Base-by-base conservation (phyloP, 179 eudicot species). In the Silene coronaria region DNA sequence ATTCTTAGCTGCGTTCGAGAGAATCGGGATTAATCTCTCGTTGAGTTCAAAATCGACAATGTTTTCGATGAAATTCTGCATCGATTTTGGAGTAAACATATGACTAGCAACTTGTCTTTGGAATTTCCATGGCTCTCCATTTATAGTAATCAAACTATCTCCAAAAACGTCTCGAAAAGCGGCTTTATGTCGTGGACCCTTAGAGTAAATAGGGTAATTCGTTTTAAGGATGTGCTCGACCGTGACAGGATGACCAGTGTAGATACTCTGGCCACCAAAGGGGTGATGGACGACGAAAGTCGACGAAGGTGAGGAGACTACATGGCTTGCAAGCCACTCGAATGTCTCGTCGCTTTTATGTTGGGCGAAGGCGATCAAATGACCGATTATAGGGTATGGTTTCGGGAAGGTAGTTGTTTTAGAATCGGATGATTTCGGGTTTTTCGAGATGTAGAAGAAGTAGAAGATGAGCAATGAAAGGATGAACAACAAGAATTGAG, bases 151-250 rank as follows among this genome's bases (percentile, higher is more conserved):
- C 12, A 90, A 84, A 24, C 89, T 87, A 61, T 88, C 80, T 8
- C 95, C 95, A 8, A 90, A 75, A 3, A 88, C 64, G 57, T 88
- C 91, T 12, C 67, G 14, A 7, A 84, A 80, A 28, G 58, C 67
- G 10, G 5, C 10, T 23, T 74, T 69, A 22, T 81, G 84, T 24
- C 12, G 16, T 9, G 80, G 75, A 2, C 90, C 91, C 68, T 85
- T 90, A 8, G 65, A 77, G 81, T 88, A 86, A 23, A 67, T 30
- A 23, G 70, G 64, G 61, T 85, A 83, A 11, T 74, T 68, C 36
- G 84, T 77, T 61, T 84, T 87, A 34, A 89, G 86, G 2, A 88
- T 76, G 82, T 89, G 90, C 19, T 85, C 82, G 38, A 87, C 91
- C 10, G 65, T 78, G 34, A 85, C 72, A 13, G 89, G 84, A 53